These are phyloP conservation scores for Suillus cothurnatus DNA, from an alignment of 768 basidiomycete genomes.

Conservation along the genomic window DNA sequence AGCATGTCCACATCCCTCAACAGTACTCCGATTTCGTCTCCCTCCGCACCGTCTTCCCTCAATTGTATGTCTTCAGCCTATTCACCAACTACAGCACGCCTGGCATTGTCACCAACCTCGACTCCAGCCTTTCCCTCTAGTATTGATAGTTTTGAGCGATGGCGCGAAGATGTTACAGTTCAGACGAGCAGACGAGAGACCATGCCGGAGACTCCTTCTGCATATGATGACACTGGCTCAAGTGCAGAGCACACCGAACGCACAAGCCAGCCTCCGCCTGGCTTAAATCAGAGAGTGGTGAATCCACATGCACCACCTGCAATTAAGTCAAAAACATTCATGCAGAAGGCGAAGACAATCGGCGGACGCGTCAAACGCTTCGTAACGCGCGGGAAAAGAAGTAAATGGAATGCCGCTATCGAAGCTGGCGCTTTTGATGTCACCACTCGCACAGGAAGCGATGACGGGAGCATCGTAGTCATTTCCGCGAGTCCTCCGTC, in stretches of 20 bases:
- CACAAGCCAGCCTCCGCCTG: background rate
- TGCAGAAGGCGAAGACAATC: constrained; percentile 30
- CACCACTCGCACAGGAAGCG: constrained; percentile 30
- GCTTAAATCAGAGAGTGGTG: background rate
- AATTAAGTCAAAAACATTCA: constrained; percentile 19
- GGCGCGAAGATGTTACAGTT: constrained; percentile 26
- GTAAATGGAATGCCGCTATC: constrained; percentile 21
- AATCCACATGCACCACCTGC: background rate
- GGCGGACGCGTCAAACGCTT: constrained; percentile 32
- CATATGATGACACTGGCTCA: background rate
- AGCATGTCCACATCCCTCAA: constrained; percentile 16
- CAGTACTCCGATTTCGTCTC: constrained; percentile 21
- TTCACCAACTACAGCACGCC: constrained; percentile 11
- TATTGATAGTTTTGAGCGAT: constrained; percentile 30
- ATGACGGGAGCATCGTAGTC: constrained; percentile 31
- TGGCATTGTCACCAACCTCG: constrained; percentile 28
- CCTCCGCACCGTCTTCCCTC: constrained; percentile 16
- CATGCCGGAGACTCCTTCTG: constrained; percentile 1
- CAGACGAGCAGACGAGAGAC: background rate
- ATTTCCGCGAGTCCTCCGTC: constrained; percentile 33
- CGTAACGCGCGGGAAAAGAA: constrained; percentile 17
- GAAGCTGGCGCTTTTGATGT: constrained; percentile 23
- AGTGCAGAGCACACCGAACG: background rate
- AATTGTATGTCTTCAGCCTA: constrained; percentile 8
- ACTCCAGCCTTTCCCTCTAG: constrained; percentile 35